A percentile compares a stretch with the other conserved stretches of the same genome.
These are phyloP conservation scores for Cetradonia linearis DNA, from an alignment of 495 filamentous ascomycete genomes.

Conservation along the genomic window DNA sequence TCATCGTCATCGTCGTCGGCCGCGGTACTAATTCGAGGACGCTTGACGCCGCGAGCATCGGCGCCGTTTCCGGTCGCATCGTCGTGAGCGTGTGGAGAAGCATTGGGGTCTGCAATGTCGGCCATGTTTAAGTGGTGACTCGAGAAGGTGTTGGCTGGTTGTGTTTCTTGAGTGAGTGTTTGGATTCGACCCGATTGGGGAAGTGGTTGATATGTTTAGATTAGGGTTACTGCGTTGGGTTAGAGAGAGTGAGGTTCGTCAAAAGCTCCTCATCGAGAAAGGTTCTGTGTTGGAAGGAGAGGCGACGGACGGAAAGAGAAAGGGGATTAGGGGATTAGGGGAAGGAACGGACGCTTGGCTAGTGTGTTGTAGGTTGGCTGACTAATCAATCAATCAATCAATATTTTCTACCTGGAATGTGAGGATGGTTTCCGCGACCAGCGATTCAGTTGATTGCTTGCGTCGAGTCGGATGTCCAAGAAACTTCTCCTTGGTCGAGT, in stretches of 20 bases:
- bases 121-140: slow-evolving; percentile 22
- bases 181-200: slow-evolving; percentile 20
- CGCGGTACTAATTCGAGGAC: slow-evolving; percentile 64
- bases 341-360: slow-evolving; percentile 12
- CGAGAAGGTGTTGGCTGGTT: slow-evolving; percentile 1
- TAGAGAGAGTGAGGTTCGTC: slow-evolving; percentile 18
- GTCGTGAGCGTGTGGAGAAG: slow-evolving; percentile 40
- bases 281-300: slow-evolving; percentile 19
- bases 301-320: slow-evolving; percentile 20
- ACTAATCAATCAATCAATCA: slow-evolving; percentile 1
- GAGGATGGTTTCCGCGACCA: neutral
- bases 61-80: slow-evolving; percentile 44
- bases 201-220: slow-evolving; percentile 18
- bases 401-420: neutral
- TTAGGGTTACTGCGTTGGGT: slow-evolving; percentile 23
- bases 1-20: slow-evolving; percentile 97
- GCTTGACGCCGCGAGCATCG: slow-evolving; percentile 80
- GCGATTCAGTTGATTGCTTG: neutral
- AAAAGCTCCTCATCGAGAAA: slow-evolving; percentile 25
- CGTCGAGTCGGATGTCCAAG: neutral
- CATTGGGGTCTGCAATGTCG: slow-evolving; percentile 28
- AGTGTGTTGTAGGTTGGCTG: neutral
- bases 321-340: slow-evolving; percentile 16
- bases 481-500: neutral
- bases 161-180: slow-evolving; percentile 3